Base-by-base conservation (phyloP, 768 basidiomycete genomes). In the Pleurotus eryngii region DNA sequence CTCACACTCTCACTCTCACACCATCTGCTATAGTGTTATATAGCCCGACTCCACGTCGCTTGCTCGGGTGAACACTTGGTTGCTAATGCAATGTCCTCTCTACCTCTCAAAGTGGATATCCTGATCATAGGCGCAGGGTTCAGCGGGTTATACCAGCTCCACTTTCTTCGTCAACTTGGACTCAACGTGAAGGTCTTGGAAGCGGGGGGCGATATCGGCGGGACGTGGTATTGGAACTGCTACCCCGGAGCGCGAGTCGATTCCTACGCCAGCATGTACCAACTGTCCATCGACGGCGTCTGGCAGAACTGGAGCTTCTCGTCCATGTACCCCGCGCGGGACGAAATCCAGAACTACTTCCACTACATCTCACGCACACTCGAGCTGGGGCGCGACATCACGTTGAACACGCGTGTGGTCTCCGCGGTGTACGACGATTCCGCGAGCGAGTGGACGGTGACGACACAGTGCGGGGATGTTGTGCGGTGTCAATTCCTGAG, bases 351-450 rank as follows among this genome's bases (percentile, higher is more conserved):
- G 38, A 46, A 60, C 22, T 69, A 67, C 30, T 67, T 68, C 24
- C 49, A 62, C 20, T 63, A 64, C 17, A 51, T 64, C 17, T 64
- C 63, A 18, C 58, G 64, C 60, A 69, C 65, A 49, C 64, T 68
- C 43, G 60, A 65, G 14, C 37, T 69, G 4, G 63, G 50, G 4
- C 57, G 62, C 22, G 64, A 66, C 47, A 63, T 69, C 39, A 38
- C 47, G 14, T 64, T 66, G 40, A 59, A 68, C 45, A 68, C 63
- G 5, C 63, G 61, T 20, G 65, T 68, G 12, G 58, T 58, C 12
- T 51, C 61, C 7, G 67, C 68, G 7, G 53, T 55, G n/a, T 69
- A 64, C 46, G 57, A 68, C 40, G 48, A 49, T 5, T n/a, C 51
- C 4, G 35, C 39, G 9, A 30, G 59, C n/a, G 35, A 51, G 3